Evolutionary conservation across 1,284 basidiomycete species (phyloP).

Genomic region (Boletus hoseneyae): DNA sequence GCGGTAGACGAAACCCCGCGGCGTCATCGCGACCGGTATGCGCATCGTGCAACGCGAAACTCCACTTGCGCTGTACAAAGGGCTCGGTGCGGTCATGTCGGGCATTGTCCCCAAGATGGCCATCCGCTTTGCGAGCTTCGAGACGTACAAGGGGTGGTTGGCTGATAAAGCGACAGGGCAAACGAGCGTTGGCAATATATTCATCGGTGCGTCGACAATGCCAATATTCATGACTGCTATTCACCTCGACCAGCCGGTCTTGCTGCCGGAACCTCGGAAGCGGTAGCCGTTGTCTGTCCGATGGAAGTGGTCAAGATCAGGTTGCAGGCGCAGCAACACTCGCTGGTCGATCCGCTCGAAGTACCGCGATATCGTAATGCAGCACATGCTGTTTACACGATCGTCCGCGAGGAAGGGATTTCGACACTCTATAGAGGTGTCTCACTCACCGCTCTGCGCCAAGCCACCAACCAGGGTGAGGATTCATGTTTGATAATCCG

Average conservation of each 20-base stretch:
- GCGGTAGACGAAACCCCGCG: constrained; percentile 81
- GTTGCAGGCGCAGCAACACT: constrained; percentile 97
- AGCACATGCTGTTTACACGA: constrained; percentile 94
- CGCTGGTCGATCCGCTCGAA: constrained; percentile 94
- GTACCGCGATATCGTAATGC: constrained; percentile 95
- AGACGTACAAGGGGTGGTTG: constrained; percentile 86
- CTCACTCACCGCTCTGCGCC: constrained; percentile 87
- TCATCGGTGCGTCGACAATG: constrained; percentile 54
- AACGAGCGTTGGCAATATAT: constrained; percentile 74
- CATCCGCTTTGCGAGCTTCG: constrained; percentile 97
- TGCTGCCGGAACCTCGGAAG: constrained; percentile 92
- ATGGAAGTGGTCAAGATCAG: constrained; percentile 99
- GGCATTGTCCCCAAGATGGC: constrained; percentile 99
- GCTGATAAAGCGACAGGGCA: constrained; percentile 75
- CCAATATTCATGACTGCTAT: constrained; percentile 2
- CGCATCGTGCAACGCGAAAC: constrained; percentile 92
- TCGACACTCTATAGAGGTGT: constrained; percentile 91
- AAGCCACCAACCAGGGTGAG: constrained; percentile 96
- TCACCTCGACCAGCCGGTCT: constrained; percentile 68
- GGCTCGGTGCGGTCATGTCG: constrained; percentile 94
- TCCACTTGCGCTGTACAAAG: constrained; percentile 96
- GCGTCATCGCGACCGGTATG: constrained; percentile 89
- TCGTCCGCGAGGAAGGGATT: constrained; percentile 91
- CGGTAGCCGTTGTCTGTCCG: constrained; percentile 91
- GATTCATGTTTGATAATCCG: not conserved